Conservation (phyloP, 176 grass and related monocot species). For the Bothriochloa decipiens region DNA sequence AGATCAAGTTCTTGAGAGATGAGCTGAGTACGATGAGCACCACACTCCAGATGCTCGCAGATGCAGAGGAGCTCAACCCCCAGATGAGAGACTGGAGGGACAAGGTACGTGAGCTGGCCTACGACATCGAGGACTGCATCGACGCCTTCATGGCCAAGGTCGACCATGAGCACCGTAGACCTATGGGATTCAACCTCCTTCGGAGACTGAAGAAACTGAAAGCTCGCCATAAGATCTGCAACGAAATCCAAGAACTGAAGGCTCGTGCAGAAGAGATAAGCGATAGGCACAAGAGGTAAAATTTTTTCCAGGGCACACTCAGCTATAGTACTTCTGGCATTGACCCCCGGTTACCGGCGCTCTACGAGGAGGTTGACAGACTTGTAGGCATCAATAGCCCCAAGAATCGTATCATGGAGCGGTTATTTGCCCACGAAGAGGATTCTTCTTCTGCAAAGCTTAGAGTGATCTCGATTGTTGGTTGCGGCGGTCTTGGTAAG, state of each 20-base stretch:
- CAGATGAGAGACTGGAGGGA: not conserved
- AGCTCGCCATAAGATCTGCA: too few relatives aligned
- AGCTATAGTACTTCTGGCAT: not conserved
- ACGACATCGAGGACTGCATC: not conserved
- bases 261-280: too few relatives aligned
- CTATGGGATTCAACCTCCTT: too few relatives aligned
- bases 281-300: too few relatives aligned
- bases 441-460: too few relatives aligned
- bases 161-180: too few relatives aligned
- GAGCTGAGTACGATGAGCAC: not conserved
- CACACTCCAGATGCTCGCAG: not conserved
- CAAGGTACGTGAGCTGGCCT: slow-evolving; percentile 3
- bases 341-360: not conserved
- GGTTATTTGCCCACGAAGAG: too few relatives aligned
- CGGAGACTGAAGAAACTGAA: too few relatives aligned
- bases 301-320: not conserved
- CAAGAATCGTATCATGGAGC: too few relatives aligned
- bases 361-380: not conserved
- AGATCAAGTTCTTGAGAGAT: not conserved
- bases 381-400: not conserved
- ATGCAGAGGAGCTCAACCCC: not conserved
- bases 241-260: too few relatives aligned
- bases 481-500: slow-evolving; percentile 12
- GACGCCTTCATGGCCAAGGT: not conserved
- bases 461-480: not conserved